phyloP scores from a whole-genome alignment of 1,284 basidiomycete species.

The Xerocomus minutiporus region DNA sequence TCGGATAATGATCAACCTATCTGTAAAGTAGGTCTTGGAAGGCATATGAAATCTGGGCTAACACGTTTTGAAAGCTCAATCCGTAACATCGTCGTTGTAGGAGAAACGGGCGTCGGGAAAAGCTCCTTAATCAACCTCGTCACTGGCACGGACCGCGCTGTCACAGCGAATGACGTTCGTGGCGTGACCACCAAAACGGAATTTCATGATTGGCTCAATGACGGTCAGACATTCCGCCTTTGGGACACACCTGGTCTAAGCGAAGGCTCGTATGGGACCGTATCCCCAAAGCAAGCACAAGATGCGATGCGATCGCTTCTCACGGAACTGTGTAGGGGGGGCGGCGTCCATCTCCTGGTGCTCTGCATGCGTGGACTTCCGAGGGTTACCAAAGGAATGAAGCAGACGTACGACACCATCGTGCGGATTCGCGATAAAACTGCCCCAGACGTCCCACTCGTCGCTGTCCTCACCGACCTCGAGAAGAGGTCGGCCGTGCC shows the following conservation, averaged over 20 bases:
- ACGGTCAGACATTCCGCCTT: constrained; percentile 27
- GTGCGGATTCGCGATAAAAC: constrained; percentile 21
- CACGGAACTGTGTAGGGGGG: constrained; percentile 18
- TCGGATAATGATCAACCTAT: constrained; percentile 10
- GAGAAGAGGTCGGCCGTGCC: constrained; percentile 26
- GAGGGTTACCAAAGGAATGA: constrained; percentile 28
- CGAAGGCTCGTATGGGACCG: constrained; percentile 29
- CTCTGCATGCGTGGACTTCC: constrained; percentile 32
- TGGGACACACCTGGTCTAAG: constrained; percentile 33
- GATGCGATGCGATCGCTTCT: constrained; percentile 29
- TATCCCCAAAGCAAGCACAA: constrained; percentile 24
- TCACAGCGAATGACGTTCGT: constrained; percentile 28
- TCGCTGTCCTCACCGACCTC: constrained; percentile 33
- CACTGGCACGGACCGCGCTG: constrained; percentile 16
- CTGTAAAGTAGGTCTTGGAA: constrained; percentile 5
- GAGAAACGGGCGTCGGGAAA: constrained; percentile 32
- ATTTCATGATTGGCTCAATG: constrained; percentile 22
- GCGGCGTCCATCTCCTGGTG: constrained; percentile 29
- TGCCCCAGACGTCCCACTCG: constrained; percentile 21
- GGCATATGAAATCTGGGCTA: constrained; percentile 2
- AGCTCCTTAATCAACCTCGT: constrained; percentile 33
- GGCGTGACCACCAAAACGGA: constrained; percentile 28
- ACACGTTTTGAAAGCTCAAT: constrained; percentile 17
- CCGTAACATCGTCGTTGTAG: constrained; percentile 30
- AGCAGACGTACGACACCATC: constrained; percentile 28